phyloP scores from a whole-genome alignment of 352 stramenopile genomes.

The Phytophthora podocarpi region DNA sequence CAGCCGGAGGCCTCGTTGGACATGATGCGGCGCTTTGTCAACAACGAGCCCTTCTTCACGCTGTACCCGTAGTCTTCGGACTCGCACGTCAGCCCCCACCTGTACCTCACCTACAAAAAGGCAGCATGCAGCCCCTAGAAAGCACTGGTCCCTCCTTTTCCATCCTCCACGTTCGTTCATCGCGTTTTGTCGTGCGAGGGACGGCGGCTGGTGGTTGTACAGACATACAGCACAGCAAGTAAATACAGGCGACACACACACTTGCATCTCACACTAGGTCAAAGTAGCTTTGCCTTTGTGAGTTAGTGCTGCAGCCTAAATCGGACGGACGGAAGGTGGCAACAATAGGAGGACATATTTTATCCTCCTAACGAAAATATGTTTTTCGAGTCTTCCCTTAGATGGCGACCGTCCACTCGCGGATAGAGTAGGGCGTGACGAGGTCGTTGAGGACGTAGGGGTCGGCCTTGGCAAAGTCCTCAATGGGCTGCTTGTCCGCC shows the following conservation, averaged over 20 bases:
- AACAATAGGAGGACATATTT: neutral
- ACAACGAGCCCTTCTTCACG: conserved; percentile 46
- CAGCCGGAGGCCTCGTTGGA: conserved; percentile 73
- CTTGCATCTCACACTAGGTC: conserved; percentile 6
- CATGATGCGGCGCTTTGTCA: conserved; percentile 84
- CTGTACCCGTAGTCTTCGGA: conserved; percentile 24
- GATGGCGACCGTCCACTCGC: conserved; percentile 75
- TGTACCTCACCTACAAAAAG: neutral
- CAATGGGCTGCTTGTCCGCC: conserved; percentile 54
- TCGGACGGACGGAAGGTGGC: conserved; percentile 1
- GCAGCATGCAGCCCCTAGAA: conserved; percentile 15
- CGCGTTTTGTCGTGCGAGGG: conserved; percentile 18
- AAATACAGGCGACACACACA: conserved; percentile 20
- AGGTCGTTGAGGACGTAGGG: conserved; percentile 80
- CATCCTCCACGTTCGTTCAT: neutral
- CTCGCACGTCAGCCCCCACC: too few relatives aligned
- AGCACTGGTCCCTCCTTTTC: neutral
- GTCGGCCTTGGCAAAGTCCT: conserved; percentile 70
- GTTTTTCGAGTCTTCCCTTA: conserved; percentile 17
- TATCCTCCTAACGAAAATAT: neutral
- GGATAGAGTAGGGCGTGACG: conserved; percentile 68
- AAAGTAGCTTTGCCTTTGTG: neutral
- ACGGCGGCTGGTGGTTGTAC: conserved; percentile 24
- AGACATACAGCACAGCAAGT: conserved; percentile 18
- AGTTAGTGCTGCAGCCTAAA: neutral